Base-by-base conservation (phyloP, 2,329 filamentous ascomycete genomes). In the Teratosphaeria zuluensis region DNA sequence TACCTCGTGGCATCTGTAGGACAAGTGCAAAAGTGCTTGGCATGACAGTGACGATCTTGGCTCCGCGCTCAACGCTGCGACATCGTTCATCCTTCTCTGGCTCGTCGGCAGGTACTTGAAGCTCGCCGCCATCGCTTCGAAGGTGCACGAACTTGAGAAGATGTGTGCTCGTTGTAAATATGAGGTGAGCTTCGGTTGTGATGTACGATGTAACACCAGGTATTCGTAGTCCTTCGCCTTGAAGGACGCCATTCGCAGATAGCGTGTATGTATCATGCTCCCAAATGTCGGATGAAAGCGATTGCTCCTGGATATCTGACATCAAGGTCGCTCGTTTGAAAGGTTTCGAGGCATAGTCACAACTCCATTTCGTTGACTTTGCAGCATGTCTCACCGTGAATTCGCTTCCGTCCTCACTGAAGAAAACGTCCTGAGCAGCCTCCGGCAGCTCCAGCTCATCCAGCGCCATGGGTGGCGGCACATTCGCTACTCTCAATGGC, bases 81-180 rank as follows among this genome's bases (percentile, higher is more conserved):
- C 92, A 97, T 68, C 94, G 81, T 73, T 99, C 94, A 65, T 97
- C 94, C 32, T 82, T 87, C 71, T 96, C 92, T 0, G 92, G 92
- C 53, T 96, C 90, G 72, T 99, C 92, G 11, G 79, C 81, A 0
- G 94, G 92, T 0, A 96, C 80, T 64, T 94, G 86, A 59, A 96
- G 83, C 31, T 87, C 89, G 16, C 82, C 77, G 6, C 32, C 21
- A 30, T 64, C 65, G 3, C 54, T n/a, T 24, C 83, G 80, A 54
- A 97, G 76, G 72, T 99, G 92, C 14, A 96, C 86, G 73, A 96
- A 96, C 73, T 99, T 99, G 62, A 99, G 80, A 3, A 96, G 79
- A 71, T 97, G 92, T 63, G 91, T 91, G 60, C 87, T 91, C 0
- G 94, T 99, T 0, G 94, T 99, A 69, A 92, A 91, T 59, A 97